These are phyloP conservation scores for Diaporthe velutina DNA, from an alignment of 2,329 filamentous ascomycete species.

Conservation along the genomic window DNA sequence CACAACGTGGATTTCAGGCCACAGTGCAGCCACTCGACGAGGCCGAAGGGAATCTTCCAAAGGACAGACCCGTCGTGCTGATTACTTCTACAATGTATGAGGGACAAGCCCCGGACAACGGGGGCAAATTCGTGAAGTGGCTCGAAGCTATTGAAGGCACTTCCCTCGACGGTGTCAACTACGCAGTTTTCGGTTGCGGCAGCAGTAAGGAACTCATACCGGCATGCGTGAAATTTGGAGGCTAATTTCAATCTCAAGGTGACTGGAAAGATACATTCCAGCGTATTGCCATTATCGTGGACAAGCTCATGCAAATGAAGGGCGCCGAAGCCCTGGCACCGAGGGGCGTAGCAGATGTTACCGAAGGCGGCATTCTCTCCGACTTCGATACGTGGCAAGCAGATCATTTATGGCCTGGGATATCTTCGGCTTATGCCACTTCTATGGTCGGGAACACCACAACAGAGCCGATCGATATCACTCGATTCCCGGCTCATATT, in stretches of 20 bases:
- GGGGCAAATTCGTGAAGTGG: conserved; percentile 67
- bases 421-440: not conserved
- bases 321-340: conserved; percentile 59
- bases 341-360: conserved; percentile 61
- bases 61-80: conserved; percentile 60
- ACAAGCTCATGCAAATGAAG: conserved; percentile 55
- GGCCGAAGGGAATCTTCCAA: conserved; percentile 60
- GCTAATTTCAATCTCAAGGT: not conserved
- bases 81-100: conserved; percentile 70
- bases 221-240: fast-evolving
- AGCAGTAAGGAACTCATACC: conserved; percentile 39
- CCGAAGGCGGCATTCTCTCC: conserved; percentile 61
- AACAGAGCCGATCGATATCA: not conserved
- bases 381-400: conserved; percentile 62
- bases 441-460: not conserved
- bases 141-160: conserved; percentile 55
- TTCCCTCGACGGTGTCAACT: conserved; percentile 60
- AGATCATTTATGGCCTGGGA: conserved; percentile 1
- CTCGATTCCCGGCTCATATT: no score
- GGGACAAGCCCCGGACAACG: conserved; percentile 67
- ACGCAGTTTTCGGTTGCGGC: conserved; percentile 69
- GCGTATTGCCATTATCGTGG: conserved; percentile 61
- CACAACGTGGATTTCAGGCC: conserved; percentile 59
- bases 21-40: conserved; percentile 62
- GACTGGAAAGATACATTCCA: conserved; percentile 62